These are phyloP conservation scores for Cercospora sojina DNA, from an alignment of 2,329 filamentous ascomycete genomes.

Conservation along the genomic window DNA sequence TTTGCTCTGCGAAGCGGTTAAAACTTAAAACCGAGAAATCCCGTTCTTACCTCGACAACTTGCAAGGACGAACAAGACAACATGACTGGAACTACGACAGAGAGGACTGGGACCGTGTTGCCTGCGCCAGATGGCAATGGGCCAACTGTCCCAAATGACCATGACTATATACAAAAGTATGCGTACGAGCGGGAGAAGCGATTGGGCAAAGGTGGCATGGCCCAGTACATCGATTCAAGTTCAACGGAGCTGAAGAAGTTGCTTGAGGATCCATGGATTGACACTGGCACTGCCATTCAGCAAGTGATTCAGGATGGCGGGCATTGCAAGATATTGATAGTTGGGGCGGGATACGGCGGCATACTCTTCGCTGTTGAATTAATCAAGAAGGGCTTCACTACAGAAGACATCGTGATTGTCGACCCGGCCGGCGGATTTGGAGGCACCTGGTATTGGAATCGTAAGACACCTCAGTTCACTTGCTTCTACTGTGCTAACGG, in stretches of 20 bases:
- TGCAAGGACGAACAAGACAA: neutral
- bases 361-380: slow-evolving; percentile 45
- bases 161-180: slow-evolving; percentile 28
- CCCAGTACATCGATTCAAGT: slow-evolving; percentile 34
- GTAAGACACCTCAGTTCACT: neutral
- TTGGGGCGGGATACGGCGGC: slow-evolving; percentile 49
- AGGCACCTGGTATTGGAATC: slow-evolving; percentile 52
- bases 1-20: neutral
- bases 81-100: neutral
- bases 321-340: slow-evolving; percentile 34
- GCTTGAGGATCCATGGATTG: slow-evolving; percentile 36
- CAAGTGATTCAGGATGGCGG: slow-evolving; percentile 22
- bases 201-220: slow-evolving; percentile 24
- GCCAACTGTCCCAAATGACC: slow-evolving; percentile 15
- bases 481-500: neutral
- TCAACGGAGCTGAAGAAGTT: slow-evolving; percentile 30
- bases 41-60: neutral
- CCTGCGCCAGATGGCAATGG: slow-evolving; percentile 25
- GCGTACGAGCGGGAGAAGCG: slow-evolving; percentile 33
- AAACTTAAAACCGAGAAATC: neutral
- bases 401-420: slow-evolving; percentile 43
- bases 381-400: slow-evolving; percentile 40
- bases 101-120: slow-evolving; percentile 12
- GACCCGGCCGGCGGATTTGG: slow-evolving; percentile 52
- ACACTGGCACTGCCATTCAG: slow-evolving; percentile 22